Conservation (phyloP, 805 yeast genomes). For the Candida xiaguanensis region DNA sequence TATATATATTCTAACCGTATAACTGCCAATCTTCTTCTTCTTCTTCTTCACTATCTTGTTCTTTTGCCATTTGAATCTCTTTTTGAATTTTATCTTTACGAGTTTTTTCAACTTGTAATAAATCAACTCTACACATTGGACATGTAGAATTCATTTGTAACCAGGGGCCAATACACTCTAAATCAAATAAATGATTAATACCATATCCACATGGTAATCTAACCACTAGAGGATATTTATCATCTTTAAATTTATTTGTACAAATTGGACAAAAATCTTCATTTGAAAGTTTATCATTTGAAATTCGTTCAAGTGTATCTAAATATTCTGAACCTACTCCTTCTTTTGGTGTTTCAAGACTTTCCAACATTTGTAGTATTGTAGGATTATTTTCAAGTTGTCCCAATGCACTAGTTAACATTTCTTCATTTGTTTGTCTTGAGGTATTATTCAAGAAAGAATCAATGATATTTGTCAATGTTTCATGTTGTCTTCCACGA, state of each 20-base stretch:
- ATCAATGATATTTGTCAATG: conserved; percentile 32
- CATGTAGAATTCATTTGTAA: conserved; percentile 69
- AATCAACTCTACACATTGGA: conserved; percentile 80
- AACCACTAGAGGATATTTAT: conserved; percentile 76
- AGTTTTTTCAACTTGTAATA: conserved; percentile 38
- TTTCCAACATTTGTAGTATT: conserved; percentile 12
- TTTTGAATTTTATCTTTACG: conserved; percentile 29
- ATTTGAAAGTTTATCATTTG: conserved; percentile 28
- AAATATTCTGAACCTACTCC: conserved; percentile 71
- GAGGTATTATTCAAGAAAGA: conserved; percentile 22
- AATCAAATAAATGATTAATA: conserved; percentile 67
- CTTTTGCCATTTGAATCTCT: conserved; percentile 34
- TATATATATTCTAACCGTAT: conserved; percentile 53
- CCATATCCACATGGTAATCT: conserved; percentile 56
- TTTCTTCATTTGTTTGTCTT: conserved; percentile 9
- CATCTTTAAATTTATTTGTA: conserved; percentile 65
- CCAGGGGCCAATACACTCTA: conserved; percentile 93
- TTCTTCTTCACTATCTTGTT: conserved; percentile 49
- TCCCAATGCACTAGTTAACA: conserved; percentile 30
- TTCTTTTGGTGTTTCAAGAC: conserved; percentile 13
- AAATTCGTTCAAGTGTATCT: conserved; percentile 73
- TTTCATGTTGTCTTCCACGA: conserved; percentile 25
- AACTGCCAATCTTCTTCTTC: conserved; percentile 68
- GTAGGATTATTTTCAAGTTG: conserved; percentile 26
- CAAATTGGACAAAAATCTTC: conserved; percentile 81